Conservation (phyloP, 768 basidiomycete genomes). For the Xanthoconium stramineum region DNA sequence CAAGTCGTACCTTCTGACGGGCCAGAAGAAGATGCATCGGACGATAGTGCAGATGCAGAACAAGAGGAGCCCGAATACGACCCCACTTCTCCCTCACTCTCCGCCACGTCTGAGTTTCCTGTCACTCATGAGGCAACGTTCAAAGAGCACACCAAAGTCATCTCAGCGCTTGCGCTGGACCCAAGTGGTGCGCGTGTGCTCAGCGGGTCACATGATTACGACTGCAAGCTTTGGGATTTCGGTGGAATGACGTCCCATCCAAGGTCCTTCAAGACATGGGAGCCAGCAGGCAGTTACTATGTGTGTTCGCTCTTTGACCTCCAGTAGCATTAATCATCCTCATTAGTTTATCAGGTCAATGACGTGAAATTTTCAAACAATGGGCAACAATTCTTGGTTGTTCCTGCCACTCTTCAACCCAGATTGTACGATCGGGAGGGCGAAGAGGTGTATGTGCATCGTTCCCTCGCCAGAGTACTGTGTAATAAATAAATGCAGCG, state of each 20-base stretch:
- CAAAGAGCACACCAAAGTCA: constrained; percentile 95
- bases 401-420: constrained; percentile 85
- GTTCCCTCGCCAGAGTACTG: constrained; percentile 23
- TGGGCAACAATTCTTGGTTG: constrained; percentile 79
- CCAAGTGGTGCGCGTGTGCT: constrained; percentile 90
- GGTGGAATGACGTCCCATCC: constrained; percentile 91
- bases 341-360: constrained; percentile 58
- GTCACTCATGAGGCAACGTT: constrained; percentile 86
- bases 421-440: constrained; percentile 92
- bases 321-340: background rate
- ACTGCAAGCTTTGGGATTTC: constrained; percentile 98
- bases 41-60: constrained; percentile 21
- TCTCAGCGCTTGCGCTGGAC: constrained; percentile 89
- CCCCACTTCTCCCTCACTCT: constrained; percentile 41
- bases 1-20: constrained; percentile 9
- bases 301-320: constrained; percentile 38
- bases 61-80: constrained; percentile 50
- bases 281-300: constrained; percentile 90
- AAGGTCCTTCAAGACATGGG: constrained; percentile 96
- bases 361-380: constrained; percentile 88
- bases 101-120: constrained; percentile 60
- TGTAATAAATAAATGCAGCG: constrained; percentile 58
- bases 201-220: constrained; percentile 95
- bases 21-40: constrained; percentile 21
- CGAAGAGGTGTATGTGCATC: constrained; percentile 74